These are phyloP conservation scores for Rhodomyrtus psidioides DNA, from an alignment of 441 rosid species.

Conservation along the genomic window DNA sequence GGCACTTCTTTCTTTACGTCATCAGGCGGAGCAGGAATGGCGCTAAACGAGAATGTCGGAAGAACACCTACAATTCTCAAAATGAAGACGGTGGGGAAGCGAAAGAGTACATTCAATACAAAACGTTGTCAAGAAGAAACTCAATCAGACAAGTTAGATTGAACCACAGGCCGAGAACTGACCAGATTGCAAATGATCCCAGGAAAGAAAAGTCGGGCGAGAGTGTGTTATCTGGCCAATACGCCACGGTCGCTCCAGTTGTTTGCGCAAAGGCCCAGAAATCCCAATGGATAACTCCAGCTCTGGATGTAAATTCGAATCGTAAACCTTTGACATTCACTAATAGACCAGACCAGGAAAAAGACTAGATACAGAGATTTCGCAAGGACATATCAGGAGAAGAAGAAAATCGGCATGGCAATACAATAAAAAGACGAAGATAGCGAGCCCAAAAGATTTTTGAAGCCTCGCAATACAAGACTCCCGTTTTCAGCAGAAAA, in stretches of 20 bases:
- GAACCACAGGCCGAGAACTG: neutral
- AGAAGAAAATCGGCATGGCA: neutral
- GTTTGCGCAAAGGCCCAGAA: constrained; percentile 20
- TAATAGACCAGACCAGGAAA: neutral
- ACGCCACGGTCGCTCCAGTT: constrained; percentile 20
- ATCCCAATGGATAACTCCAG: constrained; percentile 26
- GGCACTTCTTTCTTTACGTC: constrained; percentile 19
- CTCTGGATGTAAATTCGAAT: constrained; percentile 16
- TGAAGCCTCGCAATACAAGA: neutral
- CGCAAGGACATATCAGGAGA: neutral
- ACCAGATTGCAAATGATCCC: constrained; percentile 33
- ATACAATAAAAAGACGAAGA: neutral
- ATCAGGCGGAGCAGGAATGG: constrained; percentile 24
- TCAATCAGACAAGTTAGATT: neutral
- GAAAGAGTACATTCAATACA: neutral
- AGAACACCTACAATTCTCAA: constrained; percentile 25
- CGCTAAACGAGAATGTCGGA: constrained; percentile 25
- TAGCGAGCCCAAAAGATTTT: neutral
- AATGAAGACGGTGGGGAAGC: neutral
- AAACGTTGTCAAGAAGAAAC: neutral
- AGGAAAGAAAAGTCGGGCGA: constrained; percentile 10
- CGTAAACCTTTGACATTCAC: neutral
- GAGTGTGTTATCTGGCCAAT: neutral
- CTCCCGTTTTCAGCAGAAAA: neutral
- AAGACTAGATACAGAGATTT: neutral